Evolutionary conservation across 2,329 filamentous ascomycete species (phyloP).

Genomic region (Penicillium decumbens): DNA sequence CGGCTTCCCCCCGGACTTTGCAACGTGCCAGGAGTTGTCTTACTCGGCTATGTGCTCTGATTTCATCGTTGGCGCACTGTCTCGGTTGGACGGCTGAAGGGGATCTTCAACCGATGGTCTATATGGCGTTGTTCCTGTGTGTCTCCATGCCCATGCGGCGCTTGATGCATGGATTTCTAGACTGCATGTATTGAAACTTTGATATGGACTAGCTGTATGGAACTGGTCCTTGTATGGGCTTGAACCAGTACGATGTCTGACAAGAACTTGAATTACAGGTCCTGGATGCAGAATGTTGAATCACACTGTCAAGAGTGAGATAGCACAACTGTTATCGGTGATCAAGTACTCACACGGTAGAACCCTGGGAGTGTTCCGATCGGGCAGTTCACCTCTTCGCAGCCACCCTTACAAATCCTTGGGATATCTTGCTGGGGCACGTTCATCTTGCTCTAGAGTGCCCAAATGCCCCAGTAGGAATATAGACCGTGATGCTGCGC

Average conservation of each 20-base stretch:
- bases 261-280: not conserved
- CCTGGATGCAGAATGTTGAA: not conserved
- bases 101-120: not conserved
- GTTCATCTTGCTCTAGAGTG: slow-evolving; percentile 33
- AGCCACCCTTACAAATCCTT: slow-evolving; percentile 36
- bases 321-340: no score
- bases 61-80: slow-evolving; percentile 6
- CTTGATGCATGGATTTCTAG: slow-evolving; percentile 3
- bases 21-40: slow-evolving; percentile 1
- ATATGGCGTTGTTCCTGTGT: not conserved
- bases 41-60: slow-evolving; percentile 8
- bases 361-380: slow-evolving; percentile 50
- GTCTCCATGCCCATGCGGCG: slow-evolving; percentile 1
- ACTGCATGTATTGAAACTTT: not conserved
- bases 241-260: not conserved
- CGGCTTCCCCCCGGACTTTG: not conserved
- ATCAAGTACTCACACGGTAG: slow-evolving; percentile 15
- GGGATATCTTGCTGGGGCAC: slow-evolving; percentile 6
- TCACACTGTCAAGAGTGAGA: not conserved
- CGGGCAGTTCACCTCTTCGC: slow-evolving; percentile 41
- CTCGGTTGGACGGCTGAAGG: not conserved
- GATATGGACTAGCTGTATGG: not conserved
- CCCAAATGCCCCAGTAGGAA: slow-evolving; percentile 51
- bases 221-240: not conserved
- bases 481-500: slow-evolving; percentile 47